Base-by-base conservation (phyloP, 805 yeast genomes). In the Saccharomycopsis babjevae region DNA sequence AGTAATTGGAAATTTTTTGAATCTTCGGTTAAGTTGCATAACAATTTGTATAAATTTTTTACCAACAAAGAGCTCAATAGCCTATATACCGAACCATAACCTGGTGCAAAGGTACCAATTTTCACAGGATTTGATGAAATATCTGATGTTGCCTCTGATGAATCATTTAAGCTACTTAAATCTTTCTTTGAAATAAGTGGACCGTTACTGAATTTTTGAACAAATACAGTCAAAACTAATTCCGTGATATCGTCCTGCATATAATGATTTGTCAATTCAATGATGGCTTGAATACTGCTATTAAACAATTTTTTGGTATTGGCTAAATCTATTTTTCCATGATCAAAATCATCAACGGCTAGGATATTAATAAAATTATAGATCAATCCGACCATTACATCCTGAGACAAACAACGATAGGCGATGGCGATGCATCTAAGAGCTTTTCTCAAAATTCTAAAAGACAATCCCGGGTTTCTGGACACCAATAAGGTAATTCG, bases 341-440 rank as follows among this genome's bases (percentile, higher is more conserved):
- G 57, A n/a, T 54, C 43, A n/a, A 50, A 54, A 30, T 54, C 54
- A 30, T 58, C 40, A 59, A 77, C 81, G 58, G 85, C 81, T 38
- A 93, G 73, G 62, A 88, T 71, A 69, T 94, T 94, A 20, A 88
- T 83, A 65, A 93, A 77, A 0, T 96, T 84, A 72, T 94, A 94
- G 58, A 94, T 83, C 0, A 93, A 81, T 7, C 96, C 85, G 8
- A 91, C 88, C 25, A 88, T 84, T 1, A 89, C 83, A 69, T 91
- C 97, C 68, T 90, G 93, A 20, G 91, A 82, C 59, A 88, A 75
- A 8, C 83, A 81, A 61, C 80, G 81, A 66, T 89, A 76, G 2
- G 92, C 90, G 57, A 80, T 71, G 0, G 92, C 87, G 43, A 91
- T 58, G 32, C 64, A 62, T 8, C 43, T 30, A 54, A 64, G 56